A percentile compares a stretch with the other conserved stretches of the same genome.
phyloP scores from a whole-genome alignment of 2,329 filamentous ascomycete genomes.

The Westerdykella sp. region DNA sequence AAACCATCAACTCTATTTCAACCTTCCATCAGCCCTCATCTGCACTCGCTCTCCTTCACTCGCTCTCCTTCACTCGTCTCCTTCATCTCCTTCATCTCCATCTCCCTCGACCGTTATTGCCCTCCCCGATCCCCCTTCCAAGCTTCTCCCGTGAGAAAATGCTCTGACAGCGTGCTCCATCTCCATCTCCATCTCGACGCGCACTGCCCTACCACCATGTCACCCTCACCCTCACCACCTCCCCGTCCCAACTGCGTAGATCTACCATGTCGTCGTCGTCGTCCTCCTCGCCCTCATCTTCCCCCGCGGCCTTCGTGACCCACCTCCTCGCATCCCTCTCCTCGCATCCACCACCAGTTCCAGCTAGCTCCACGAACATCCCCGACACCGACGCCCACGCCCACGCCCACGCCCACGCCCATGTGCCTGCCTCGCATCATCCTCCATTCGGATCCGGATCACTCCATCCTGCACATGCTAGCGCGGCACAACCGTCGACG shows the following conservation, averaged over 20 bases:
- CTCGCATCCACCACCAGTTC: not conserved
- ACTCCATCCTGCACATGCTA: not conserved
- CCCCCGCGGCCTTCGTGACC: constrained; percentile 30
- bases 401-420: constrained; percentile 14
- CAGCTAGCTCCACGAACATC: constrained; percentile 11
- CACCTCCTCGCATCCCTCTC: constrained; percentile 25
- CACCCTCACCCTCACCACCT: not conserved
- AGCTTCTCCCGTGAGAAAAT: not conserved
- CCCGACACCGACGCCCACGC: constrained; percentile 35
- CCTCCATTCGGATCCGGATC: too few relatives aligned
- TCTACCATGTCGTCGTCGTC: constrained; percentile 10
- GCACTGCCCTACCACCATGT: not conserved
- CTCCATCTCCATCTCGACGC: constrained; percentile 9
- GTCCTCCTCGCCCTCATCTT: constrained; percentile 9
- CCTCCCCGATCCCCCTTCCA: too few relatives aligned
- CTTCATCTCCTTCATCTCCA: too few relatives aligned
- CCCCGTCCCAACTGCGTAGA: constrained; percentile 4
- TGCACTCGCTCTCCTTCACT: too few relatives aligned
- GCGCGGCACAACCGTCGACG: not conserved
- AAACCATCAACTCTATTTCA: constrained; percentile 3
- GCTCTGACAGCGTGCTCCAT: constrained; percentile 4
- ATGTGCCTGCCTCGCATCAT: too few relatives aligned
- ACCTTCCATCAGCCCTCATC: too few relatives aligned
- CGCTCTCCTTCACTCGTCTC: too few relatives aligned
- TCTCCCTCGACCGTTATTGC: too few relatives aligned